Evolutionary conservation across 192 early-diverging fungal genomes (phyloP), one percentile per base, ranked within the genome.

Genomic region (Coemansia sp.): DNA sequence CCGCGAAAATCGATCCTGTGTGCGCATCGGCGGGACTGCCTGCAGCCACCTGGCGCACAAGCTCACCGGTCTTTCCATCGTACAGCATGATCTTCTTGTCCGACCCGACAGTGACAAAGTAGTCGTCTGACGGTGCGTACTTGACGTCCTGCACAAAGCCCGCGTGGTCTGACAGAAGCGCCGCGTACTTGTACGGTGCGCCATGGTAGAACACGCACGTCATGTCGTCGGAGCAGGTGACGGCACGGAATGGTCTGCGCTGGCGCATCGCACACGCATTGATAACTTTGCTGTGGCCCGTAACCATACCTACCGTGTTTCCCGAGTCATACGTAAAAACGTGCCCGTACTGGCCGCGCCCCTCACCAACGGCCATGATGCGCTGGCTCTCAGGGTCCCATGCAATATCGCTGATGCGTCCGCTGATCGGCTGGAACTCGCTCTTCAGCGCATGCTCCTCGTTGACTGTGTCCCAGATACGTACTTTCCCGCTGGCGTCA

Each of bases 311-410:
- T 31, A 90, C 88, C 7, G 94, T 93, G 21, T 94, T 94, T 25
- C 91, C 91, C 10, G 90, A 78, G 79, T 98, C 96, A 63, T 90
- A 93, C 46, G 91, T 74, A 77, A 98, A 95, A 0, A 95, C 92
- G 58, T 93, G 93, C 5, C 91, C 96, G 65, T 90, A 95, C 84
- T 79, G 82, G 67, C 93, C 93, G 73, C 88, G 93, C 57, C 97
- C 97, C 51, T 95, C 92, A 52, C 97, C 97, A 4, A 96, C 97
- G 23, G 92, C 97, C 74, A 99, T 89, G n/a, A 99, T 77, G 26
- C 97, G 87, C 83, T 99, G 93, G 83, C 91, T 94, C 64, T 99
- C 97, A 52, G 82, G 82, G 84, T 97, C 95, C 97, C 97, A 99
- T 7, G 89, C 88, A 51, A 99, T 68, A 71, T 99, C 97, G 67